Conservation (phyloP, 2,329 filamentous ascomycete species). For the Onygena corvina region DNA sequence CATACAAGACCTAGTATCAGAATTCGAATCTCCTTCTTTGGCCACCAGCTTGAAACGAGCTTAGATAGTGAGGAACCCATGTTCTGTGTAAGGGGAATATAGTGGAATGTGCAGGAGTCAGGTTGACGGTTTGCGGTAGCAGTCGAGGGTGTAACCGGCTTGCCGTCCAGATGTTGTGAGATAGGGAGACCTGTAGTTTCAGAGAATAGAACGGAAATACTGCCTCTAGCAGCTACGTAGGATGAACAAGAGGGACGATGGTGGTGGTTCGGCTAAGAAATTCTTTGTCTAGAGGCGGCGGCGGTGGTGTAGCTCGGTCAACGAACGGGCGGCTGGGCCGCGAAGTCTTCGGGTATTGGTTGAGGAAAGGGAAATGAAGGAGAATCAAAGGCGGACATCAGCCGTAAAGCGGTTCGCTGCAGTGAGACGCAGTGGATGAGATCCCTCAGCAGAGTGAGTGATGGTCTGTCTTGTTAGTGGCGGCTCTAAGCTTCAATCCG, state of each 20-base stretch:
- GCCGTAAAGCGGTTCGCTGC: background rate
- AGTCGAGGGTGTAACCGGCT: background rate
- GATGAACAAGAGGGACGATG: background rate
- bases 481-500: too few species aligned
- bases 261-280: background rate
- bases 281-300: background rate
- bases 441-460: background rate
- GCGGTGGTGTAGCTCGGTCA: background rate
- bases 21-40: constrained; percentile 97
- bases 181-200: constrained; percentile 2
- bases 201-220: background rate
- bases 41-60: constrained; percentile 60
- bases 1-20: constrained; percentile 84
- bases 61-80: constrained; percentile 49
- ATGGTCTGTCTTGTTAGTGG: too few species aligned
- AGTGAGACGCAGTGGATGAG: background rate
- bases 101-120: background rate
- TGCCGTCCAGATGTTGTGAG: too few species aligned
- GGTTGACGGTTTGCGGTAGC: background rate
- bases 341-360: background rate
- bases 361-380: background rate
- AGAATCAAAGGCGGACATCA: background rate
- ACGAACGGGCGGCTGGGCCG: background rate
- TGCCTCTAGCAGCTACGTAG: background rate
- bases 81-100: constrained; percentile 4